phyloP scores from a whole-genome alignment of 116 monocot genomes.

The Posidonia oceanica region DNA sequence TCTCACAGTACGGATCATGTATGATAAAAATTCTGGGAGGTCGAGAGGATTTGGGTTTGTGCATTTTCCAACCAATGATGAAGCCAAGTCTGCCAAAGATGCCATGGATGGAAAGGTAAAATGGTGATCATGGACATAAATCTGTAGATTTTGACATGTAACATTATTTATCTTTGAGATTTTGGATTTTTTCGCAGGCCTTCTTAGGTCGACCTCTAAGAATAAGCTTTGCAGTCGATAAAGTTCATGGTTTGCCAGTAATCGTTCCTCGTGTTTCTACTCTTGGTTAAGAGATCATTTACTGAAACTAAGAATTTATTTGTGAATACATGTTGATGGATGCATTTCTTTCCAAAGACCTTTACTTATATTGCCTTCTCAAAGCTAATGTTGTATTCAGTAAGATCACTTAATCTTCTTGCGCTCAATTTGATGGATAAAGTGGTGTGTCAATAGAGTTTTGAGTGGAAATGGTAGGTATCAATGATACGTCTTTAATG shows the following conservation, averaged over 20 bases:
- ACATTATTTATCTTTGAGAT: not conserved
- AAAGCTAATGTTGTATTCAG: too few species aligned
- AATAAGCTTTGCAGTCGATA: constrained; percentile 73
- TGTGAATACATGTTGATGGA: too few species aligned
- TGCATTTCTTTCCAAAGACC: too few species aligned
- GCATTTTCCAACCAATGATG: constrained; percentile 39
- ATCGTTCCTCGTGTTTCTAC: constrained; percentile 57
- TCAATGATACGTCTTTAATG: too few species aligned
- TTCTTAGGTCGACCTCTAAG: constrained; percentile 73
- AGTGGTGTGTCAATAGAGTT: too few species aligned
- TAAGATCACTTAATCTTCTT: too few species aligned
- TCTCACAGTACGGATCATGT: constrained; percentile 67
- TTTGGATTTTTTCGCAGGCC: constrained; percentile 24
- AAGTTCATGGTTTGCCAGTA: constrained; percentile 57
- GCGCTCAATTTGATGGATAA: too few species aligned
- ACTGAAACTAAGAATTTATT: too few species aligned
- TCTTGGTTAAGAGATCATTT: not conserved
- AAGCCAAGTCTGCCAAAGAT: constrained; percentile 64
- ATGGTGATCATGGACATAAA: not conserved
- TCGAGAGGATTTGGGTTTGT: constrained; percentile 92
- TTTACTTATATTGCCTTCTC: too few species aligned
- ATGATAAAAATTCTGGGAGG: constrained; percentile 82
- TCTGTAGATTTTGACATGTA: not conserved
- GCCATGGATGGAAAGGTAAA: constrained; percentile 93
- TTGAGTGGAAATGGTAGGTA: too few species aligned